These are phyloP conservation scores for Tulasnella sp. DNA, from an alignment of 768 basidiomycete species.

Conservation along the genomic window DNA sequence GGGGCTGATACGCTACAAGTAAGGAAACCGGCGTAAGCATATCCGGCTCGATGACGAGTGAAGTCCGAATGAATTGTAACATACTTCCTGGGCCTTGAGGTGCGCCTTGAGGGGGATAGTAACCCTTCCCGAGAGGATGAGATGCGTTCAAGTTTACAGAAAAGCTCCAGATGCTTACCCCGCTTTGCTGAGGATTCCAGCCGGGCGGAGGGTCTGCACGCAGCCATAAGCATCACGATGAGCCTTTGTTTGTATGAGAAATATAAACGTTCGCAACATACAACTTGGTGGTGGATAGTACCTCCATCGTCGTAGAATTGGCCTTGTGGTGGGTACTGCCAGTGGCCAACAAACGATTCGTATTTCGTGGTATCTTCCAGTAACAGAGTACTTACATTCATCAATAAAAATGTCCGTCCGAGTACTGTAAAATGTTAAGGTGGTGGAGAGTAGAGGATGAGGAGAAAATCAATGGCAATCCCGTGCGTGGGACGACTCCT, in stretches of 20 bases:
- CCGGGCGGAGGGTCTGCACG: neutral
- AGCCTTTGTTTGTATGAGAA: neutral
- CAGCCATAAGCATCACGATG: neutral
- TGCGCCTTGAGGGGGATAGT: neutral
- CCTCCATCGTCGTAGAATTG: constrained; percentile 3
- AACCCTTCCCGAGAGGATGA: neutral
- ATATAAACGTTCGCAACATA: neutral
- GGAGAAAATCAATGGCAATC: neutral
- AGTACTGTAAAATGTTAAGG: neutral
- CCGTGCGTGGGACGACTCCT: neutral
- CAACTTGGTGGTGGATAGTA: neutral
- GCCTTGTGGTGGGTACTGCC: neutral
- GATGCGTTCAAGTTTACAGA: neutral
- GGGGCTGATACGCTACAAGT: neutral
- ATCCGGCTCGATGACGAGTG: neutral
- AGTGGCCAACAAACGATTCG: neutral
- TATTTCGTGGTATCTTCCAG: neutral
- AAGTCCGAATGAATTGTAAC: neutral
- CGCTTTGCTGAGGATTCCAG: neutral
- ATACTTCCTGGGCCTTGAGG: neutral
- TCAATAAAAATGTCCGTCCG: neutral
- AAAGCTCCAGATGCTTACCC: neutral
- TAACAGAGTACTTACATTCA: neutral
- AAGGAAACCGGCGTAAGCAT: neutral
- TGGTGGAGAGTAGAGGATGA: neutral